Conservation (phyloP, 2,329 filamentous ascomycete species). For the Pseudocercospora cruenta region DNA sequence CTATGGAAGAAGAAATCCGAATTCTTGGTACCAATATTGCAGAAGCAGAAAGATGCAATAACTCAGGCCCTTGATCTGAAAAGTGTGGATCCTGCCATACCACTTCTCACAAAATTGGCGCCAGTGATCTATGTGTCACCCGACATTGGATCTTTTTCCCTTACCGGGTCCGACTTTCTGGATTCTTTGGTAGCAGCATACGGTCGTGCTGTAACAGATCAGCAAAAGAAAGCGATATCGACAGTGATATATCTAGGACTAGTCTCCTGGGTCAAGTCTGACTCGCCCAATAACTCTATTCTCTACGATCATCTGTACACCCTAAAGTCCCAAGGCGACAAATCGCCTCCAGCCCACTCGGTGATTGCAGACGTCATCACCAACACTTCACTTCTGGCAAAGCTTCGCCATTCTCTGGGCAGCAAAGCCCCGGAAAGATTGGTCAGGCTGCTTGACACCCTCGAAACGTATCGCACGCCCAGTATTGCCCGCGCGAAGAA, state of each 20-base stretch:
- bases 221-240: constrained; percentile 68
- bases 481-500: constrained; percentile 58
- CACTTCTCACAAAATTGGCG: constrained; percentile 60
- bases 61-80: constrained; percentile 64
- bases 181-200: constrained; percentile 73
- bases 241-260: constrained; percentile 77
- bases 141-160: constrained; percentile 62
- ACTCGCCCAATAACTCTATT: constrained; percentile 71
- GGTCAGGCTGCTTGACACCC: constrained; percentile 62
- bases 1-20: constrained; percentile 59
- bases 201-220: constrained; percentile 61
- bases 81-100: constrained; percentile 31
- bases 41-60: constrained; percentile 64
- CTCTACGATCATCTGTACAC: constrained; percentile 83
- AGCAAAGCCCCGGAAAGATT: constrained; percentile 59
- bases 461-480: constrained; percentile 60
- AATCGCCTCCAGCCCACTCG: constrained; percentile 59
- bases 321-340: constrained; percentile 71
- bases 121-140: constrained; percentile 66
- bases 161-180: constrained; percentile 85
- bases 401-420: constrained; percentile 60
- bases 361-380: constrained; percentile 83
- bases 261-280: constrained; percentile 67
- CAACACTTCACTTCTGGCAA: constrained; percentile 72
- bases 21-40: constrained; percentile 59